A percentile compares a stretch with the other conserved stretches of the same genome.
Evolutionary conservation across 2,329 filamentous ascomycete genomes (phyloP).

Genomic region (Colletotrichum tanaceti): DNA sequence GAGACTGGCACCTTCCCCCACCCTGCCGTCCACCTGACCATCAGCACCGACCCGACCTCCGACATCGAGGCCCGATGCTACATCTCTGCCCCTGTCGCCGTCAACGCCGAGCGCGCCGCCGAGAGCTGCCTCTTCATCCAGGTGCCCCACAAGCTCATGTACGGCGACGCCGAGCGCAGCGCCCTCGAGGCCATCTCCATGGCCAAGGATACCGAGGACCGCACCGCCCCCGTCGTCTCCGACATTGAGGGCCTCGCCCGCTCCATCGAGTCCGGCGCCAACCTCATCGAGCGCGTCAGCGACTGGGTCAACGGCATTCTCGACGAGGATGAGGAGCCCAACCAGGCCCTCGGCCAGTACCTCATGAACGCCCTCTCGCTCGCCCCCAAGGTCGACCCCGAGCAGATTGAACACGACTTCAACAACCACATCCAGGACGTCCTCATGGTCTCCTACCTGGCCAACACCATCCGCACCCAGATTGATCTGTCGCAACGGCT

Average conservation of each 20-base stretch:
- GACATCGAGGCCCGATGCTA: conserved; percentile 93
- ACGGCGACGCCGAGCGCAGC: conserved; percentile 76
- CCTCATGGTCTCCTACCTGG: conserved; percentile 96
- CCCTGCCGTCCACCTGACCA: conserved; percentile 96
- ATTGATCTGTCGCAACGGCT: conserved; percentile 97
- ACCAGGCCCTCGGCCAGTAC: conserved; percentile 92
- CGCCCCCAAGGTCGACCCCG: conserved; percentile 91
- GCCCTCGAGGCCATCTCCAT: conserved; percentile 84
- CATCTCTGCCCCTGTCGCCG: conserved; percentile 94
- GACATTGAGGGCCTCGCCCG: conserved; percentile 92
- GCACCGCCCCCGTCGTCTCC: conserved; percentile 78
- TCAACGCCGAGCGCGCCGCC: conserved; percentile 92
- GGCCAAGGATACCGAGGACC: conserved; percentile 82
- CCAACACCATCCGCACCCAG: conserved; percentile 98
- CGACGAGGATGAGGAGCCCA: conserved; percentile 91
- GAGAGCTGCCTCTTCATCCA: conserved; percentile 98
- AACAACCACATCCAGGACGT: conserved; percentile 99
- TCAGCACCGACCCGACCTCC: conserved; percentile 88
- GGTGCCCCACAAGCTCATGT: conserved; percentile 93
- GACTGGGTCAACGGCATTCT: conserved; percentile 94
- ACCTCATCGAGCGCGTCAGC: conserved; percentile 89
- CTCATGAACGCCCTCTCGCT: conserved; percentile 93
- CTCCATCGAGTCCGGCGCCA: conserved; percentile 86
- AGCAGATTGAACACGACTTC: conserved; percentile 96
- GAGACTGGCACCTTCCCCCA: conserved; percentile 97